A percentile compares a stretch with the other conserved stretches of the same genome.
phyloP scores from a whole-genome alignment of 768 basidiomycete genomes.

The Vishniacozyma victoriae region DNA sequence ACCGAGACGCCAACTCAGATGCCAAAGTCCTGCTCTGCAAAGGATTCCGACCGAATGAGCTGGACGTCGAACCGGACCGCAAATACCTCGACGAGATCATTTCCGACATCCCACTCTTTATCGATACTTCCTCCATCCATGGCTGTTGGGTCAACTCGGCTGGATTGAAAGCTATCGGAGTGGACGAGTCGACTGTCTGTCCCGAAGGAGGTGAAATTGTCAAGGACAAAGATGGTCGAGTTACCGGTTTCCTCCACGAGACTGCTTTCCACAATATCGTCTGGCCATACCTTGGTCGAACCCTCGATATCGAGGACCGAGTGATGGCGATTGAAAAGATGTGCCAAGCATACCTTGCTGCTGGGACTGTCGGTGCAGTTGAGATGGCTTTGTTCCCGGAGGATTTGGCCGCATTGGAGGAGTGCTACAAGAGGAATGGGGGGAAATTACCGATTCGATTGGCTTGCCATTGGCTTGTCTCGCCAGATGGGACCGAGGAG shows the following conservation, averaged over 20 bases:
- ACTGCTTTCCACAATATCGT: constrained; percentile 17
- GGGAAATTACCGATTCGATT: constrained; percentile 16
- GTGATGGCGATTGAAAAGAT: constrained; percentile 2
- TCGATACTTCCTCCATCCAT: constrained; percentile 22
- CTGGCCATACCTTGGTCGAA: constrained; percentile 18
- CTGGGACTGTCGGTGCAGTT: constrained; percentile 15
- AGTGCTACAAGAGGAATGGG: constrained; percentile 1
- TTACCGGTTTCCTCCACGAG: constrained; percentile 22
- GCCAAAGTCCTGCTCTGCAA: constrained; percentile 4
- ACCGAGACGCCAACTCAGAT: constrained; percentile 2
- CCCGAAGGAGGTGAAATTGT: constrained; percentile 20
- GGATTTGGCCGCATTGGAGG: constrained; percentile 17
- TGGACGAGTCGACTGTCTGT: constrained; percentile 4
- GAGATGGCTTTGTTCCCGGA: constrained; percentile 17
- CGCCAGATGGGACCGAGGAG: constrained; percentile 3
- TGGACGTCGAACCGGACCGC: constrained; percentile 7
- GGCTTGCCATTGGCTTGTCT: constrained; percentile 11
- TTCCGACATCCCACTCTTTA: constrained; percentile 17
- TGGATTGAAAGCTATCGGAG: constrained; percentile 13
- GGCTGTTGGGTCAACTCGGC: constrained; percentile 21
- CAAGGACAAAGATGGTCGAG: constrained; percentile 13
- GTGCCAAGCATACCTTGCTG: constrained; percentile 11
- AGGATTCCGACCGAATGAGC: constrained; percentile 9
- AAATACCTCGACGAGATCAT: constrained; percentile 14
- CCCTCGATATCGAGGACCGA: constrained; percentile 4